These are phyloP conservation scores for Prunus mira DNA, from an alignment of 306 rosid genomes.

Conservation along the genomic window DNA sequence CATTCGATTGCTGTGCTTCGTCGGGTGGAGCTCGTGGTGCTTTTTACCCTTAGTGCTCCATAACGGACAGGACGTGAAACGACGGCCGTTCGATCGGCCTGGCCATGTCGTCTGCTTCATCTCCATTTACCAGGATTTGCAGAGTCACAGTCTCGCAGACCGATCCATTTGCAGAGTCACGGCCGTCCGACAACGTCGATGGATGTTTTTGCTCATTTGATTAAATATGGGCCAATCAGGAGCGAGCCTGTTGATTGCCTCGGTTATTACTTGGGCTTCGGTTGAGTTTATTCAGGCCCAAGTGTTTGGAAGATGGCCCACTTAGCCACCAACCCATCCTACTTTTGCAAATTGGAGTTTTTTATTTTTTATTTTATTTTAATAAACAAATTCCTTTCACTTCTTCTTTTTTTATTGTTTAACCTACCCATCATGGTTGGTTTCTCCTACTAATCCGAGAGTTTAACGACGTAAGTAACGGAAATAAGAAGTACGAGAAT, in stretches of 20 bases:
- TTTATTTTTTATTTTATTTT: not conserved
- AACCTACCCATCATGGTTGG: too few relatives aligned
- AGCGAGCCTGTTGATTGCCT: not conserved
- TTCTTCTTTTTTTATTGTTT: too few relatives aligned
- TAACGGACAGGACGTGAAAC: slow-evolving; percentile 42
- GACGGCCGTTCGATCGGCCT: slow-evolving; percentile 33
- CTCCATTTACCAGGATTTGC: not conserved
- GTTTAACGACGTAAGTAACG: too few relatives aligned
- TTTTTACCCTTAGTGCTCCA: slow-evolving; percentile 1
- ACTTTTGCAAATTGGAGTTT: too few relatives aligned
- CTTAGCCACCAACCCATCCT: not conserved
- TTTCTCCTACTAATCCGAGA: too few relatives aligned
- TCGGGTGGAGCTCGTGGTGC: not conserved
- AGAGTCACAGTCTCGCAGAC: not conserved
- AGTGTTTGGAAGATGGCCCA: not conserved
- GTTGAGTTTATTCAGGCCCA: not conserved
- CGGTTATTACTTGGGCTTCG: not conserved
- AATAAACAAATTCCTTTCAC: too few relatives aligned
- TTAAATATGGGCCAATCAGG: not conserved
- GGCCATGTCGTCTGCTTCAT: slow-evolving; percentile 64
- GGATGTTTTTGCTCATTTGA: not conserved
- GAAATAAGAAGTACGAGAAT: too few relatives aligned
- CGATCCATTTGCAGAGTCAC: too few relatives aligned
- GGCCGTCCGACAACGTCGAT: not conserved
- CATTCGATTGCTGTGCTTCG: not conserved